Percentiles rank a stretch among this genome's conserved stretches.
Evolutionary conservation across 805 yeast species (phyloP).

Genomic region (Saturnispora sanitii): DNA sequence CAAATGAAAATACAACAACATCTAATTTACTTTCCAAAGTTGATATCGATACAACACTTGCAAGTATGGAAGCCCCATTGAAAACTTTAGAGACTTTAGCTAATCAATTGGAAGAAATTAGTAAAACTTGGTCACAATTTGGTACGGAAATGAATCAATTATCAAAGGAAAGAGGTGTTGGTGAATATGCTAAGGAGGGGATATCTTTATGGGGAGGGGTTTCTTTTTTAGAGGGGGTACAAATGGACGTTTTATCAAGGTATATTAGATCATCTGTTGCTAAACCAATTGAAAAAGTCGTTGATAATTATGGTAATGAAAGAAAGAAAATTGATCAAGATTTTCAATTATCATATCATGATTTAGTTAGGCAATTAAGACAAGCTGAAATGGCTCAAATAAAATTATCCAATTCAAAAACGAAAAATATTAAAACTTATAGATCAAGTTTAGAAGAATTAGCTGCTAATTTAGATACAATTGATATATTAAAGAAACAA

Average conservation of each 20-base stretch:
- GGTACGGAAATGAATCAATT: constrained; percentile 61
- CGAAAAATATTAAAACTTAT: constrained; percentile 59
- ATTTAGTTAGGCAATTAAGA: constrained; percentile 43
- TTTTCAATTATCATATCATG: constrained; percentile 45
- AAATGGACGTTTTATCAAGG: constrained; percentile 59
- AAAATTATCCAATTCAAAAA: constrained; percentile 47
- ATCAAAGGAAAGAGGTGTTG: constrained; percentile 55
- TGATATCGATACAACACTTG: constrained; percentile 45
- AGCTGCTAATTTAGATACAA: constrained; percentile 68
- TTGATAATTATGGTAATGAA: constrained; percentile 35
- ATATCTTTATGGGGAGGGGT: constrained; percentile 66
- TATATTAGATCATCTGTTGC: constrained; percentile 46
- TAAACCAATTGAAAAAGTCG: constrained; percentile 38
- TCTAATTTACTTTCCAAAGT: constrained; percentile 35
- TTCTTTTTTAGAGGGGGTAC: constrained; percentile 67
- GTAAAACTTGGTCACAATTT: constrained; percentile 58
- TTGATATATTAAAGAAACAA: constrained; percentile 65
- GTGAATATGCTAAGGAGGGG: constrained; percentile 45
- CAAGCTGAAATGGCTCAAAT: constrained; percentile 52
- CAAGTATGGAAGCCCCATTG: constrained; percentile 38
- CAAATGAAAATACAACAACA: constrained; percentile 35
- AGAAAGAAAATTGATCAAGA: constrained; percentile 38
- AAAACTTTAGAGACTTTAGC: constrained; percentile 38
- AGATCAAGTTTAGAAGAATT: constrained; percentile 55
- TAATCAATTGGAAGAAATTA: constrained; percentile 35